Percentiles rank a stretch among this genome's conserved stretches.
Conservation (phyloP, 345 rosid species). For the Sisymbrium irio region DNA sequence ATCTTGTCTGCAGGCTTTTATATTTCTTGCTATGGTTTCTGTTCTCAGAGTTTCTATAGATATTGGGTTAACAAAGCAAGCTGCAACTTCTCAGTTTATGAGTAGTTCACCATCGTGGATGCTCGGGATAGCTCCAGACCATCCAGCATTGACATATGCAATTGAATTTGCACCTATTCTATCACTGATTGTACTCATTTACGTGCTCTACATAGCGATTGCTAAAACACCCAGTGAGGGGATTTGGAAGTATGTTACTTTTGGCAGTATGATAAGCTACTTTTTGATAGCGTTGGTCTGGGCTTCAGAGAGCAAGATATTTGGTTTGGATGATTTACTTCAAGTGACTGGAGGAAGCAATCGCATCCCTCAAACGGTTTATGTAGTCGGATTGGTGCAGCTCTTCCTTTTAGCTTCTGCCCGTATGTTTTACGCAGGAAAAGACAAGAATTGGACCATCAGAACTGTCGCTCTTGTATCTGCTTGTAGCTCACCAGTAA, state of each 20-base stretch:
- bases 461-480: constrained; percentile 57
- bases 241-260: constrained; percentile 45
- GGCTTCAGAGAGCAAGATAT: constrained; percentile 56
- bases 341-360: constrained; percentile 44
- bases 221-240: constrained; percentile 32
- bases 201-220: constrained; percentile 40
- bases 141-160: constrained; percentile 47
- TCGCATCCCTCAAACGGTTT: constrained; percentile 56
- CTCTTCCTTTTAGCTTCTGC: constrained; percentile 47
- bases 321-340: constrained; percentile 37
- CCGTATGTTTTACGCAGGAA: constrained; percentile 25
- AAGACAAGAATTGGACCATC: constrained; percentile 36
- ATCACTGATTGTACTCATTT: constrained; percentile 45
- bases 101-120: constrained; percentile 69
- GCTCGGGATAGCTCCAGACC: constrained; percentile 53
- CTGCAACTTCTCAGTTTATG: constrained; percentile 81
- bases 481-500: constrained; percentile 73
- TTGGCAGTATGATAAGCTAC: constrained; percentile 58
- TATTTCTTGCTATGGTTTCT: constrained; percentile 60
- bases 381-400: constrained; percentile 56
- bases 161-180: constrained; percentile 57
- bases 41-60: constrained; percentile 73
- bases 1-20: constrained; percentile 57
- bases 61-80: constrained; percentile 88
- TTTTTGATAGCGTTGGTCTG: constrained; percentile 69